Evolutionary conservation across 306 rosid genomes (phyloP).

Genomic region (Myrica gale): DNA sequence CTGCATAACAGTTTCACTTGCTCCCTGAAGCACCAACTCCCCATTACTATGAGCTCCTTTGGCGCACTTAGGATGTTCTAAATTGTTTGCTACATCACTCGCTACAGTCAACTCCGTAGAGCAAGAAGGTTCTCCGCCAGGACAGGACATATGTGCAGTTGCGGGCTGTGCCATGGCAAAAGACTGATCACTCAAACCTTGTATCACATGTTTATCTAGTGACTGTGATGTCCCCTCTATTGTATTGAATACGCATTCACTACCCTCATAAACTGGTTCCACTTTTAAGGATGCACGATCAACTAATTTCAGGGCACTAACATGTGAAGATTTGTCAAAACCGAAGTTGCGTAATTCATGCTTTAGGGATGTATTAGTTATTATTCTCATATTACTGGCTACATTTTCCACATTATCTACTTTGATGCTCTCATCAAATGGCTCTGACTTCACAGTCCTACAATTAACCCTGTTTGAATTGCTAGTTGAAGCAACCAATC

Average conservation of each 20-base stretch:
- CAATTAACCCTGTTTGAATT: constrained; percentile 36
- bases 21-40: constrained; percentile 33
- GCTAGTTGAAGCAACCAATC: constrained; percentile 24
- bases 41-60: constrained; percentile 23
- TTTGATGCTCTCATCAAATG: constrained; percentile 55
- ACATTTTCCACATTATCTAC: constrained; percentile 34
- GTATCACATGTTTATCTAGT: constrained; percentile 31
- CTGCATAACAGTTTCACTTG: constrained; percentile 34
- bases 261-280: constrained; percentile 42
- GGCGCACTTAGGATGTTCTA: constrained; percentile 16
- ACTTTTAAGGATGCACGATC: constrained; percentile 47
- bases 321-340: constrained; percentile 32
- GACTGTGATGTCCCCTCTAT: constrained; percentile 35
- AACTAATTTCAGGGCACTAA: constrained; percentile 29
- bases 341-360: constrained; percentile 36
- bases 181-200: constrained; percentile 33
- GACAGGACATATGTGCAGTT: constrained; percentile 20
- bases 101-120: constrained; percentile 31
- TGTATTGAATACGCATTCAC: constrained; percentile 32
- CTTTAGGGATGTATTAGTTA: constrained; percentile 40
- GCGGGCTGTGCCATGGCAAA: constrained; percentile 19
- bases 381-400: constrained; percentile 26
- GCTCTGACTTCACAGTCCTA: constrained; percentile 69
- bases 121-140: constrained; percentile 35
- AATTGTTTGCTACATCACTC: constrained; percentile 29